Base-by-base conservation (phyloP, 2,329 filamentous ascomycete genomes). In the Fusarium napiforme region DNA sequence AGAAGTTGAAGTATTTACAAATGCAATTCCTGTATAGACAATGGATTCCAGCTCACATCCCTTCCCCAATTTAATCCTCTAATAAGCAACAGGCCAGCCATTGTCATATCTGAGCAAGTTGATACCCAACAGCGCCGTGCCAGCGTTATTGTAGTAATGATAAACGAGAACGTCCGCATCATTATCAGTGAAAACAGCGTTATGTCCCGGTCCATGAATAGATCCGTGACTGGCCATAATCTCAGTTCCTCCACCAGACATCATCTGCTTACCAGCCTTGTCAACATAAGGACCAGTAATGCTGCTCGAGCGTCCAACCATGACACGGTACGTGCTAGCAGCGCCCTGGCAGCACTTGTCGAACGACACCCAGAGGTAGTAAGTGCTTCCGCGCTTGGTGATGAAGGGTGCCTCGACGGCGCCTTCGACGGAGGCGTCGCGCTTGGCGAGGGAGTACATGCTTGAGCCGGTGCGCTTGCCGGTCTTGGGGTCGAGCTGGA, bases 281-380 rank as follows among this genome's bases (percentile, higher is more conserved):
- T 80, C 79, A 64, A 79, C 74, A 28, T 72, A 80, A 2, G 79
- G 79, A 4, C 79, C 79, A 1, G 75, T 76, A 9, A 80, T 60
- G 53, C 71, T 79, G 42, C 56, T 77, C 12, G 79, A 80, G 0
- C 79, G 78, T 10, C 79, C 79, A n/a, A 80, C 79, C 79, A 80
- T 80, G 55, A 77, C 72, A 16, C 79, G 77, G 49, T 80, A 80
- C 0, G 79, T 80, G 73, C 78, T 80, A 4, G 69, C 57, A 18
- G 78, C 78, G 28, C 79, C 79, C 9, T 70, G 45, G 30, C 79
- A 81, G 73, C 79, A 81, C 43, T 63, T 75, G 59, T 81, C 79
- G 19, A 81, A 81, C 1, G 79, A 79, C 4, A 77, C 76, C 78
- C 78, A 81, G n/a, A 80, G 77, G 58, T 80, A 81, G 69, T 80